Percentiles rank a stretch among this genome's conserved stretches.
Evolutionary conservation across 2,329 filamentous ascomycete species (phyloP).

Genomic region (Kalaharituber pfeilii): DNA sequence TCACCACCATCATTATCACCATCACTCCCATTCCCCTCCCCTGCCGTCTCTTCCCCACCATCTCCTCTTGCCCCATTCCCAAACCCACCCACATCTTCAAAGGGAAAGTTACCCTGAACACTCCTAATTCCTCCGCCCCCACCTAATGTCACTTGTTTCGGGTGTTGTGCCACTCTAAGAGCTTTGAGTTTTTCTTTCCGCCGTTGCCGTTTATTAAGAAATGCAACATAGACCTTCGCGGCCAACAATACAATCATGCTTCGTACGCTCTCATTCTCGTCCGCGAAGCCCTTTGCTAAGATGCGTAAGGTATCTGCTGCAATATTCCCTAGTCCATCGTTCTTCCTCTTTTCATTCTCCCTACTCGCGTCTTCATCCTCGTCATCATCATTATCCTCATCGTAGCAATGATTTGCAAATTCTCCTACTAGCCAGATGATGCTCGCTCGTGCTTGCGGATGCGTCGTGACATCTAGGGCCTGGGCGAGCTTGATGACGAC

Average conservation of each 20-base stretch:
- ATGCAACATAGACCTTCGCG: conserved; percentile 90
- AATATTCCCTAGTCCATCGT: conserved; percentile 69
- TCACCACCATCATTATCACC: conserved; percentile 21
- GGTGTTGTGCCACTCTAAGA: conserved; percentile 27
- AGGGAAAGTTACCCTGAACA: too few species aligned
- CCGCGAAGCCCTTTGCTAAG: conserved; percentile 64
- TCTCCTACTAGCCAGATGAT: conserved; percentile 97
- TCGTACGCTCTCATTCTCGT: conserved; percentile 72
- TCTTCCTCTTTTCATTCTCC: conserved; percentile 35
- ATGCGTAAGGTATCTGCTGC: conserved; percentile 84
- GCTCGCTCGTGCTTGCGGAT: conserved; percentile 74
- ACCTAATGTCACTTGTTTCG: not conserved
- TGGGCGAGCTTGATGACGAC: conserved; percentile 67
- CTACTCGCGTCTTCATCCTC: not conserved
- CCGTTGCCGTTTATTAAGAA: conserved; percentile 47
- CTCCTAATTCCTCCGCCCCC: too few species aligned
- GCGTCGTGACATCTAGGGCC: conserved; percentile 74
- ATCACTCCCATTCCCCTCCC: conserved; percentile 10
- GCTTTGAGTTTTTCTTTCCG: not conserved
- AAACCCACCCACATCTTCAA: not conserved
- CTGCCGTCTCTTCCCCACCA: not conserved
- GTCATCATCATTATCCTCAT: not conserved
- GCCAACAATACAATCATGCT: conserved; percentile 81
- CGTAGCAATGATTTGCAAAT: conserved; percentile 33
- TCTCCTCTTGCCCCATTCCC: not conserved